These are phyloP conservation scores for Chalaropsis ovoidea DNA, from an alignment of 2,329 filamentous ascomycete genomes.

Conservation along the genomic window DNA sequence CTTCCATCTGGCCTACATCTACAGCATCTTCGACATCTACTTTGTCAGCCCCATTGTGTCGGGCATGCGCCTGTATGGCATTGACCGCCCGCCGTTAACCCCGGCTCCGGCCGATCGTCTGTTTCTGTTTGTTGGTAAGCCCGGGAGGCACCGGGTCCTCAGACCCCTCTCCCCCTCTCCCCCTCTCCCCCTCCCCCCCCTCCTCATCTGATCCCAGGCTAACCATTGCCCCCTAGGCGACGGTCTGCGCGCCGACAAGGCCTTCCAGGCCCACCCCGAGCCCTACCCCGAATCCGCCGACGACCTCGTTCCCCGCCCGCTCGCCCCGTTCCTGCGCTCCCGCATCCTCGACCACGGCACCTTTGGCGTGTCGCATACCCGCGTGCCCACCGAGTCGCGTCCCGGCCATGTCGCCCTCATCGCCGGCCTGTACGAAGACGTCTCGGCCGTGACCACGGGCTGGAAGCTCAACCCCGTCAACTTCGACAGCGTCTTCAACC, in stretches of 20 bases:
- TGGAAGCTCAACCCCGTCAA: constrained; percentile 98
- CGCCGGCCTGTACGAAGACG: constrained; percentile 92
- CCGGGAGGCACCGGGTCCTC: background rate
- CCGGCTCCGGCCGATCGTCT: constrained; percentile 79
- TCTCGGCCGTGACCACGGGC: constrained; percentile 90
- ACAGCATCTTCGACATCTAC: constrained; percentile 96
- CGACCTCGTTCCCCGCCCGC: constrained; percentile 61
- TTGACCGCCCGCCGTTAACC: constrained; percentile 49
- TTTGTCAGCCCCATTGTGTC: constrained; percentile 95
- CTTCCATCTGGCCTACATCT: constrained; percentile 89
- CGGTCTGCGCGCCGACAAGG: constrained; percentile 92
- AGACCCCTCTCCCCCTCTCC: too few relatives aligned
- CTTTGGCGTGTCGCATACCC: constrained; percentile 93
- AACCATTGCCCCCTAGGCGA: constrained; percentile 48
- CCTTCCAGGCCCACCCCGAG: constrained; percentile 86
- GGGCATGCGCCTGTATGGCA: constrained; percentile 75
- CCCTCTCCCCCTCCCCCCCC: too few relatives aligned
- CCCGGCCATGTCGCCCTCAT: constrained; percentile 96
- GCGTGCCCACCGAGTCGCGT: constrained; percentile 90
- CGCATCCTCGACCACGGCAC: constrained; percentile 81
- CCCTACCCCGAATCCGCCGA: constrained; percentile 60
- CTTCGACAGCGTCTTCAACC: constrained; percentile 98
- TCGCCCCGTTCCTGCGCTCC: constrained; percentile 85
- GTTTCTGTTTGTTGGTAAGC: constrained; percentile 78
- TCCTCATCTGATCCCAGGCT: background rate